Evolutionary conservation across 306 rosid genomes (phyloP).

Genomic region (Carpinus fangiana): DNA sequence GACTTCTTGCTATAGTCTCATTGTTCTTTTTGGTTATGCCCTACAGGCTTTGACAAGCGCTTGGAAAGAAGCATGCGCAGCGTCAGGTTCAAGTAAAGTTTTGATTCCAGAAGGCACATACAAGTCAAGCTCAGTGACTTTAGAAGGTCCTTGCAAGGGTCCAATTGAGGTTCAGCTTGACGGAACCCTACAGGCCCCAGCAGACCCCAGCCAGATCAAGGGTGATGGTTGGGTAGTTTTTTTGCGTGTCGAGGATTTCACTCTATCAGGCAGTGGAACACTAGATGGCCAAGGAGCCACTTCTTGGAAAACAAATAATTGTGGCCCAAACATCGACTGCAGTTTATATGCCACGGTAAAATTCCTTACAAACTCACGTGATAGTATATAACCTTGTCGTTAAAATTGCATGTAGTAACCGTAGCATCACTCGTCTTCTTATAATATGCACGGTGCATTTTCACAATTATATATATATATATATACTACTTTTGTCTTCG

Average conservation of each 20-base stretch:
- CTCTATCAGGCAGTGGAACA: slow-evolving; percentile 23
- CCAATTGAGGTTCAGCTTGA: slow-evolving; percentile 11
- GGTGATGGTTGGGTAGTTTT: slow-evolving; percentile 19
- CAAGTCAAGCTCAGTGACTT: slow-evolving; percentile 7
- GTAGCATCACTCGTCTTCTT: too few relatives aligned
- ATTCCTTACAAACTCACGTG: too few relatives aligned
- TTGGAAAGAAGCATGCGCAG: slow-evolving; percentile 34
- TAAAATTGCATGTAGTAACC: too few relatives aligned
- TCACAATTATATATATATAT: too few relatives aligned
- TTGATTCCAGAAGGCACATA: slow-evolving; percentile 20
- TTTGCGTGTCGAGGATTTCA: slow-evolving; percentile 10
- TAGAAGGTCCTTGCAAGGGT: slow-evolving; percentile 37
- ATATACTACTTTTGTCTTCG: too few relatives aligned
- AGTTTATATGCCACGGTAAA: too few relatives aligned
- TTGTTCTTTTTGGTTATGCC: background rate
- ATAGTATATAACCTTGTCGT: too few relatives aligned
- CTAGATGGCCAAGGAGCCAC: slow-evolving; percentile 36
- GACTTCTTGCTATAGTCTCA: too few relatives aligned
- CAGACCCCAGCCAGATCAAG: slow-evolving; percentile 3
- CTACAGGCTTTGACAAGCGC: slow-evolving; percentile 17
- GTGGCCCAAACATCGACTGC: background rate
- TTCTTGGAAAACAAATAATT: slow-evolving; percentile 29
- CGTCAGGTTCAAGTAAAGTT: background rate
- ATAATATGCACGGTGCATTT: too few relatives aligned
- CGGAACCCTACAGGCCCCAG: slow-evolving; percentile 25